A percentile compares a stretch with the other conserved stretches of the same genome.
phyloP scores from a whole-genome alignment of 257 asterid species.

The Prunella vulgaris region DNA sequence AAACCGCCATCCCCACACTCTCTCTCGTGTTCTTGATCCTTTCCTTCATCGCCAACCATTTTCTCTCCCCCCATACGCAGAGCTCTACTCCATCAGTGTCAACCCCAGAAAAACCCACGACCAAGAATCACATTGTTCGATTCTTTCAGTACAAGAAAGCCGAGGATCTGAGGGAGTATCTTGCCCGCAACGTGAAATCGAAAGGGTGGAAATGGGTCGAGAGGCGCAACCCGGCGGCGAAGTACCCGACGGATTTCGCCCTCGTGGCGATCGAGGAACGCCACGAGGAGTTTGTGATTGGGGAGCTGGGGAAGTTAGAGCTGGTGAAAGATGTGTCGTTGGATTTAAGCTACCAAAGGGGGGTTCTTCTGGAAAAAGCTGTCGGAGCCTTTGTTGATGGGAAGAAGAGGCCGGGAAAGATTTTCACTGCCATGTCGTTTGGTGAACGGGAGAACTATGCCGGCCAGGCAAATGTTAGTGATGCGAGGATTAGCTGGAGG shows the following conservation, averaged over 20 bases:
- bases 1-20: constrained; percentile 18
- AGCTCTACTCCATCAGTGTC: constrained; percentile 15
- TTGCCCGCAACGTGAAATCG: constrained; percentile 49
- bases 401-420: constrained; percentile 86
- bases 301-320: constrained; percentile 63
- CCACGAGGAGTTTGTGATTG: constrained; percentile 41
- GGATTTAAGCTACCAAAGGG: constrained; percentile 83
- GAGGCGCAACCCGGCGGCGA: constrained; percentile 74
- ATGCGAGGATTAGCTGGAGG: constrained; percentile 43
- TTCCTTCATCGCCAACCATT: constrained; percentile 22
- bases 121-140: constrained; percentile 65
- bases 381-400: constrained; percentile 62
- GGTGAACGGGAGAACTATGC: constrained; percentile 31
- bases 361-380: constrained; percentile 44
- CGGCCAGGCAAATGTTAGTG: constrained; percentile 30
- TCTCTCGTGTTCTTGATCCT: constrained; percentile 24
- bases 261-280: constrained; percentile 65
- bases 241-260: constrained; percentile 88
- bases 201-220: constrained; percentile 91
- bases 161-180: constrained; percentile 54
- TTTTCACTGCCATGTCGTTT: constrained; percentile 88
- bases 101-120: constrained; percentile 14
- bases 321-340: constrained; percentile 78
- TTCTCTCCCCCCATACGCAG: constrained; percentile 1
- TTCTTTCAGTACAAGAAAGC: constrained; percentile 54